Evolutionary conservation across 352 stramenopile species (phyloP).

Genomic region (Lagenidium giganteum): DNA sequence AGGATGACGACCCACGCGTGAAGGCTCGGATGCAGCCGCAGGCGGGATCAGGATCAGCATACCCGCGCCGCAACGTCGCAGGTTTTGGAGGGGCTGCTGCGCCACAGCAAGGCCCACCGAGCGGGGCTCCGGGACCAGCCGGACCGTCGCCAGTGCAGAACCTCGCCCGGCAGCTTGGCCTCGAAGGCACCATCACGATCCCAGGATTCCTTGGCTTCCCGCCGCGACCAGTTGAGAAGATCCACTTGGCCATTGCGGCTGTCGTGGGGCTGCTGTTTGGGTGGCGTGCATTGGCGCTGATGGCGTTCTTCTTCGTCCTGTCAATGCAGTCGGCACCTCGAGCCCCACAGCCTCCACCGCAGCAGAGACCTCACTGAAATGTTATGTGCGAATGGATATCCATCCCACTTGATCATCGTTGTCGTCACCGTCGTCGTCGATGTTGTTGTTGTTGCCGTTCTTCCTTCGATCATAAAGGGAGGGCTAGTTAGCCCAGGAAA

Average conservation of each 20-base stretch:
- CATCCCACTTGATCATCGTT: too few species aligned
- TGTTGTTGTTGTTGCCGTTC: too few species aligned
- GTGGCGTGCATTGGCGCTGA: slow-evolving; percentile 68
- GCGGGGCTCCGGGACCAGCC: background rate
- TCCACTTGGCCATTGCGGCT: slow-evolving; percentile 51
- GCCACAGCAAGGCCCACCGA: slow-evolving; percentile 4
- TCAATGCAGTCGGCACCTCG: slow-evolving; percentile 34
- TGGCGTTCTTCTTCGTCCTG: slow-evolving; percentile 62
- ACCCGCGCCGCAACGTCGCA: background rate
- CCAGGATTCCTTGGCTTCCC: slow-evolving; percentile 53
- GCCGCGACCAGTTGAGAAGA: slow-evolving; percentile 56
- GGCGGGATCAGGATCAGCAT: slow-evolving; percentile 3
- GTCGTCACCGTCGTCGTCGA: too few species aligned
- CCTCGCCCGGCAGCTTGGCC: slow-evolving; percentile 40
- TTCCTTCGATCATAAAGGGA: too few species aligned
- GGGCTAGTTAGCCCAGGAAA: too few species aligned
- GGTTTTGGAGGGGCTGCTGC: slow-evolving; percentile 2
- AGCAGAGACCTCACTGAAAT: too few species aligned
- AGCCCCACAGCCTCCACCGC: background rate
- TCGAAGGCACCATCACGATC: slow-evolving; percentile 60
- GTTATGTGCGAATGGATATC: too few species aligned
- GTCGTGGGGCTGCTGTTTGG: slow-evolving; percentile 58
- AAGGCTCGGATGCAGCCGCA: slow-evolving; percentile 17
- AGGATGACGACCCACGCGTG: slow-evolving; percentile 78
- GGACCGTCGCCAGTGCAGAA: slow-evolving; percentile 35